Evolutionary conservation across 2,329 filamentous ascomycete genomes (phyloP).

Genomic region (Pestalotiopsis sp.): DNA sequence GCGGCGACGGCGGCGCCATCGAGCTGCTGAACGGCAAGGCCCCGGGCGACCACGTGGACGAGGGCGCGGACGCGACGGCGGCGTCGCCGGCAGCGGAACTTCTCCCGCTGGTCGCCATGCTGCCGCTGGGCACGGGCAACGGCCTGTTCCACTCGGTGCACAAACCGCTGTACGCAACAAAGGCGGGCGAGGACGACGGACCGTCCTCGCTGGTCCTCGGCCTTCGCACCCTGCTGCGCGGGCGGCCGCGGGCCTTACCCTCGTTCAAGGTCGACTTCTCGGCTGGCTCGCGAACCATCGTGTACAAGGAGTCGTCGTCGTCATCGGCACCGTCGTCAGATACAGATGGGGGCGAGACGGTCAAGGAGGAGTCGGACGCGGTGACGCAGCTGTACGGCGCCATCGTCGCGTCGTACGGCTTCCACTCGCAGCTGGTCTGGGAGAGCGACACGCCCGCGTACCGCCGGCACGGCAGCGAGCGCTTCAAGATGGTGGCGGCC

Average conservation of each 20-base stretch:
- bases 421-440: slow-evolving; percentile 85
- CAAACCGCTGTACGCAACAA: slow-evolving; percentile 51
- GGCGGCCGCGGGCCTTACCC: slow-evolving; percentile 55
- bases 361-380: slow-evolving; percentile 29
- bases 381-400: slow-evolving; percentile 63
- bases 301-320: slow-evolving; percentile 25
- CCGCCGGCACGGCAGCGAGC: slow-evolving; percentile 71
- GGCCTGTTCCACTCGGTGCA: slow-evolving; percentile 64
- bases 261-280: slow-evolving; percentile 64
- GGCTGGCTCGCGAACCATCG: slow-evolving; percentile 51
- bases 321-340: background rate
- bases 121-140: slow-evolving; percentile 67
- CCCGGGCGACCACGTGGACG: slow-evolving; percentile 10
- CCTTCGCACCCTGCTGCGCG: slow-evolving; percentile 60
- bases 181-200: slow-evolving; percentile 13
- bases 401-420: slow-evolving; percentile 86
- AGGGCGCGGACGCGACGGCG: too few relatives aligned
- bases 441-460: slow-evolving; percentile 86
- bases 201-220: slow-evolving; percentile 47
- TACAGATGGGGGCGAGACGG: background rate
- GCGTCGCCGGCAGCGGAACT: background rate
- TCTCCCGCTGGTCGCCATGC: slow-evolving; percentile 48
- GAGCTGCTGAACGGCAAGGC: slow-evolving; percentile 72
- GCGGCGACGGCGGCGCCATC: slow-evolving; percentile 83
- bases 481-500: slow-evolving; percentile 83